A percentile compares a stretch with the other conserved stretches of the same genome.
Evolutionary conservation across 2,329 filamentous ascomycete species (phyloP).

Genomic region (Diaporthe helianthi): DNA sequence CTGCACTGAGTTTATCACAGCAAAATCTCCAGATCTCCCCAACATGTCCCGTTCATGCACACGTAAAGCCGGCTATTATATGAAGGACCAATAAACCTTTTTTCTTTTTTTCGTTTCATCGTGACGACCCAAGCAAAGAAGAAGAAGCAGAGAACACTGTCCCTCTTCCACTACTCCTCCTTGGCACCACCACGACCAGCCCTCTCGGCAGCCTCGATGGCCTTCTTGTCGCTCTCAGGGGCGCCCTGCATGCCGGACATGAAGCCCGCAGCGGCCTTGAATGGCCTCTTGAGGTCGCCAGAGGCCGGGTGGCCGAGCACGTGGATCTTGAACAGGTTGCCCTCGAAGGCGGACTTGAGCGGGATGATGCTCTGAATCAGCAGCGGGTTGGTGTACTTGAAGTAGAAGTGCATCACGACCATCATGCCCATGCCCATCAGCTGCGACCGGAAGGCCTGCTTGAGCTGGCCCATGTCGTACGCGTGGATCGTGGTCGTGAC

Average conservation of each 20-base stretch:
- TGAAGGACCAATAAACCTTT: not conserved
- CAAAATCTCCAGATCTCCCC: not conserved
- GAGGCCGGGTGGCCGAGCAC: conserved; percentile 84
- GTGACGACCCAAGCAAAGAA: not conserved
- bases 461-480: conserved; percentile 89
- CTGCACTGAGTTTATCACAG: not conserved
- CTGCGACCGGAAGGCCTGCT: conserved; percentile 85
- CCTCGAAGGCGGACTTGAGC: conserved; percentile 92
- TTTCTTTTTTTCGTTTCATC: not conserved
- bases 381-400: conserved; percentile 99
- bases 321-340: conserved; percentile 96
- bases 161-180: conserved; percentile 64
- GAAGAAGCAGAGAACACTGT: too few species aligned
- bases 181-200: conserved; percentile 74
- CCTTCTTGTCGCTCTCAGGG: conserved; percentile 87
- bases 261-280: conserved; percentile 85
- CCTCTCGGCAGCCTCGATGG: conserved; percentile 80
- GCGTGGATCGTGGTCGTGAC: conserved; percentile 96
- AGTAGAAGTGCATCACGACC: conserved; percentile 97
- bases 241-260: conserved; percentile 79
- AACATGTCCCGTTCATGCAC: not conserved
- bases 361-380: conserved; percentile 99
- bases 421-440: conserved; percentile 98
- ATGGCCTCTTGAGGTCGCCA: conserved; percentile 93
- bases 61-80: conserved; percentile 6